Evolutionary conservation across 805 yeast genomes (phyloP).

Genomic region (Torulaspora microellipsoides): DNA sequence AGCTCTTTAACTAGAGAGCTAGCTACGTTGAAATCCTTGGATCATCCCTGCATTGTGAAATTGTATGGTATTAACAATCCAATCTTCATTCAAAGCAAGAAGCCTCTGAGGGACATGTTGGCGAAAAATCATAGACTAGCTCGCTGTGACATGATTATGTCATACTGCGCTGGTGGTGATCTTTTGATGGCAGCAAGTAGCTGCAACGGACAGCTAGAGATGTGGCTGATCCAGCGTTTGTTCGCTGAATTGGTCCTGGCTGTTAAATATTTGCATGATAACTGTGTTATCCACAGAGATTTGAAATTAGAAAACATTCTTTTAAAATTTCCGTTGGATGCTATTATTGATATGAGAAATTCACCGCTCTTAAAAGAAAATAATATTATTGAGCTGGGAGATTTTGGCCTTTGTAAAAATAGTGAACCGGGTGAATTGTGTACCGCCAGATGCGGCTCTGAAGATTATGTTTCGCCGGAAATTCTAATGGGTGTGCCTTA

Average conservation of each 20-base stretch:
- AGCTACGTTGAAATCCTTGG: conserved; percentile 49
- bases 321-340: conserved; percentile 39
- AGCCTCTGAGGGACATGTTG: conserved; percentile 30
- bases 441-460: conserved; percentile 91
- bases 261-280: conserved; percentile 62
- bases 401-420: conserved; percentile 80
- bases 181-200: conserved; percentile 57
- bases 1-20: conserved; percentile 69
- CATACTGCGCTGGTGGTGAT: conserved; percentile 83
- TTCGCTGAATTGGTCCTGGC: conserved; percentile 70
- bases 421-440: conserved; percentile 59
- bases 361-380: conserved; percentile 13
- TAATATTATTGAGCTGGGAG: conserved; percentile 61
- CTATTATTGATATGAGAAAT: conserved; percentile 22
- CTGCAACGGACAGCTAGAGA: conserved; percentile 39
- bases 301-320: conserved; percentile 82
- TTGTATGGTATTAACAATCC: conserved; percentile 46
- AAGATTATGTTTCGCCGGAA: conserved; percentile 95
- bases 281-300: conserved; percentile 80
- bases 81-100: conserved; percentile 20
- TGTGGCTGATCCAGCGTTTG: conserved; percentile 52
- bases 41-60: conserved; percentile 67
- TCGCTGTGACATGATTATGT: conserved; percentile 52
- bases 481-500: conserved; percentile 83
- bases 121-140: conserved; percentile 26